Conservation (phyloP, 2,329 filamentous ascomycete genomes). For the Drechslerella stenobrocha region DNA sequence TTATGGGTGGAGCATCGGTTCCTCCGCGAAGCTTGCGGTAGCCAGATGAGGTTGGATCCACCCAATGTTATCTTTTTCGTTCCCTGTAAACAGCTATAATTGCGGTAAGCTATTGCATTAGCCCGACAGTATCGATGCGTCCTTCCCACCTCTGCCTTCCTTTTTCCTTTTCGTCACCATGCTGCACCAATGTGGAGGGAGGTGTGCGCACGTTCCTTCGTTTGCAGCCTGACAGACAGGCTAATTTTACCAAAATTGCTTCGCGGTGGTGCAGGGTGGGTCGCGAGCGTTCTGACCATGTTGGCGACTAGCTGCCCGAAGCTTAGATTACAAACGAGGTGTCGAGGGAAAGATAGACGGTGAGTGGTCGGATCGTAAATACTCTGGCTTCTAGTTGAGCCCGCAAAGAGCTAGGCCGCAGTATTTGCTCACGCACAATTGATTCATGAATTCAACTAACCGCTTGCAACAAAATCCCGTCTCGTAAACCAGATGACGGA, state of each 20-base stretch:
- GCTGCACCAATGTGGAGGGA: neutral
- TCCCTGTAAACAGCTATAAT: slow-evolving; percentile 27
- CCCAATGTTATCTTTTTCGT: slow-evolving; percentile 12
- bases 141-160: slow-evolving; percentile 6
- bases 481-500: no score
- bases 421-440: neutral
- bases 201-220: slow-evolving; percentile 8
- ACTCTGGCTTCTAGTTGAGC: neutral
- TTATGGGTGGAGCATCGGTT: neutral
- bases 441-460: neutral
- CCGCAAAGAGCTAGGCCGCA: neutral
- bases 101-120: slow-evolving; percentile 25
- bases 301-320: neutral
- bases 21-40: neutral
- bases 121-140: slow-evolving; percentile 11
- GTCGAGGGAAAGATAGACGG: neutral
- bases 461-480: neutral
- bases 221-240: slow-evolving; percentile 18
- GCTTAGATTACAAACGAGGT: neutral
- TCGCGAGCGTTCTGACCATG: neutral
- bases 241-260: slow-evolving; percentile 14
- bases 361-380: neutral
- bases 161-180: slow-evolving; percentile 2
- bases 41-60: neutral
- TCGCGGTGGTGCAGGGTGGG: neutral